Conservation (phyloP, 805 yeast genomes). For the Maudiozyma turicensis region DNA sequence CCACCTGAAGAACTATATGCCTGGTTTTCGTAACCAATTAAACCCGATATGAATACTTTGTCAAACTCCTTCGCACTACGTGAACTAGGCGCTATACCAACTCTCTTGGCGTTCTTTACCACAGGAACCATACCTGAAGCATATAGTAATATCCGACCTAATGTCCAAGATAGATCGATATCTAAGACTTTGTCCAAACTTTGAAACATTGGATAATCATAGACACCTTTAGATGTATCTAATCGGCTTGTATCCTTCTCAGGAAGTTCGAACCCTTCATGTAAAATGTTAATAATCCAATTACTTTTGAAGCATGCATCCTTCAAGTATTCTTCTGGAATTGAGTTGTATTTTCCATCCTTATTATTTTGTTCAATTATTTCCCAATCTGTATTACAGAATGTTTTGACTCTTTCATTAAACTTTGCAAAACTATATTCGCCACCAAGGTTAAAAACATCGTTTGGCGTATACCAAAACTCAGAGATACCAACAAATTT, state of each 20-base stretch:
- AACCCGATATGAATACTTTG: slow-evolving; percentile 21
- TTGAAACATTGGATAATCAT: slow-evolving; percentile 52
- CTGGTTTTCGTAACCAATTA: neutral
- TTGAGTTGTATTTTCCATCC: slow-evolving; percentile 47
- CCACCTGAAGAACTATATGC: neutral
- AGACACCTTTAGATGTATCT: slow-evolving; percentile 9
- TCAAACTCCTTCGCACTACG: slow-evolving; percentile 11
- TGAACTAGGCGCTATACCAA: slow-evolving; percentile 25
- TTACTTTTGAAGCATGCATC: slow-evolving; percentile 90
- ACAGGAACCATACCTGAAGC: slow-evolving; percentile 58
- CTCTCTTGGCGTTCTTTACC: slow-evolving; percentile 7
- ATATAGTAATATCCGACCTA: slow-evolving; percentile 76
- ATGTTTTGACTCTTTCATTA: slow-evolving; percentile 53
- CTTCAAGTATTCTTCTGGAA: slow-evolving; percentile 46
- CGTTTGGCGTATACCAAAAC: slow-evolving; percentile 95
- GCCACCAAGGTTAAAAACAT: slow-evolving; percentile 81
- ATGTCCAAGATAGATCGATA: slow-evolving; percentile 87
- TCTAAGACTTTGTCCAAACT: slow-evolving; percentile 76
- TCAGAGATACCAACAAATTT: slow-evolving; percentile 91
- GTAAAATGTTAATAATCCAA: slow-evolving; percentile 84
- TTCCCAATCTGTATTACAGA: slow-evolving; percentile 73
- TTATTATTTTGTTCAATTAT: slow-evolving; percentile 40
- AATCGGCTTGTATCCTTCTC: slow-evolving; percentile 44
- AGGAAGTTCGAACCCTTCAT: slow-evolving; percentile 89
- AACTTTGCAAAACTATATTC: slow-evolving; percentile 69